phyloP scores from a whole-genome alignment of 345 rosid species.

The Adansonia digitata region DNA sequence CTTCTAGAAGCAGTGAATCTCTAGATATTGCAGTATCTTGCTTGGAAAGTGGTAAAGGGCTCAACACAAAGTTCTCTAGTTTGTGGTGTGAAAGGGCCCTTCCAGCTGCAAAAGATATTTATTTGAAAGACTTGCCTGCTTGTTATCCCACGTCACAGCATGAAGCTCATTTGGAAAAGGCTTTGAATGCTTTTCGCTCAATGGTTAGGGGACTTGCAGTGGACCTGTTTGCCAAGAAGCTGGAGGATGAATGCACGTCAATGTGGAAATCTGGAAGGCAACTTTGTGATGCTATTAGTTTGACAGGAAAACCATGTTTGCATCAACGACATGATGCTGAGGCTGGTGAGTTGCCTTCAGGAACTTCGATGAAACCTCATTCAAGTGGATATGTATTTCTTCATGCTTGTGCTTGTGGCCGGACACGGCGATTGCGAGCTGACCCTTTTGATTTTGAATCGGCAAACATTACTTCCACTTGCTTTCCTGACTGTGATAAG shows the following conservation, averaged over 20 bases:
- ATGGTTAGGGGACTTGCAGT: conserved; percentile 82
- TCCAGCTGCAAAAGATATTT: conserved; percentile 69
- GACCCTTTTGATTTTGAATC: conserved; percentile 79
- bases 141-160: conserved; percentile 70
- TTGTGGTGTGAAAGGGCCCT: conserved; percentile 73
- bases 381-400: conserved; percentile 75
- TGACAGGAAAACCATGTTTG: conserved; percentile 82
- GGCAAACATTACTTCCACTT: conserved; percentile 47
- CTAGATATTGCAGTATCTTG: conserved; percentile 54
- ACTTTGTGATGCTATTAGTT: conserved; percentile 82
- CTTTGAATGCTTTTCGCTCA: conserved; percentile 55
- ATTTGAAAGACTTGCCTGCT: conserved; percentile 64
- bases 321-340: conserved; percentile 53
- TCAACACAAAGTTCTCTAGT: conserved; percentile 60
- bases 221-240: conserved; percentile 45
- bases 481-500: conserved; percentile 69
- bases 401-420: conserved; percentile 91
- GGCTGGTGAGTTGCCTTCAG: conserved; percentile 24
- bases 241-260: conserved; percentile 67
- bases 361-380: conserved; percentile 41
- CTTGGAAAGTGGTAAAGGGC: conserved; percentile 64
- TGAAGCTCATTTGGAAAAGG: conserved; percentile 54
- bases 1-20: conserved; percentile 42
- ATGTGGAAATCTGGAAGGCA: conserved; percentile 85
- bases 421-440: conserved; percentile 48